Evolutionary conservation across 805 yeast genomes (phyloP).

Genomic region (Kluyveromyces wickerhamii): DNA sequence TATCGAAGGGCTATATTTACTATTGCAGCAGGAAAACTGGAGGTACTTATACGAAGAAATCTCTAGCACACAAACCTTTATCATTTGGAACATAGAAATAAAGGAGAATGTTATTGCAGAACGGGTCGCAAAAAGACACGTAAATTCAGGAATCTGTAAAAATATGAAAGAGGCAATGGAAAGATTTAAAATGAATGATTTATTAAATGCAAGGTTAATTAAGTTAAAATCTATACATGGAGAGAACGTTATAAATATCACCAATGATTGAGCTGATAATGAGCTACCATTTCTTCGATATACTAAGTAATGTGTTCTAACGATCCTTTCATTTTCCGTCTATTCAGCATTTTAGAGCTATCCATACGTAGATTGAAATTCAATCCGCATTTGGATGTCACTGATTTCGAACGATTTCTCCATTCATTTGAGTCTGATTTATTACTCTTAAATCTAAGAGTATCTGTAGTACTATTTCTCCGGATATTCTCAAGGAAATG

Average conservation of each 20-base stretch:
- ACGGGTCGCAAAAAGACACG: slow-evolving; percentile 62
- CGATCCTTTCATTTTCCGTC: not conserved
- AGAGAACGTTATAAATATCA: slow-evolving; percentile 13
- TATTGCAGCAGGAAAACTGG: slow-evolving; percentile 58
- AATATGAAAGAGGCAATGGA: slow-evolving; percentile 42
- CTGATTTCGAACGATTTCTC: not conserved
- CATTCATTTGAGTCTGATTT: not conserved
- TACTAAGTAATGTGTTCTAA: not conserved
- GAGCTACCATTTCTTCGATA: not conserved
- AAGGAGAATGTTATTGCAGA: slow-evolving; percentile 38
- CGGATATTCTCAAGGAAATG: not conserved
- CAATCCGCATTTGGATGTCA: not conserved
- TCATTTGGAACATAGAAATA: slow-evolving; percentile 46
- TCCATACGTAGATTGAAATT: slow-evolving; percentile 1
- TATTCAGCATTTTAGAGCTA: slow-evolving; percentile 4
- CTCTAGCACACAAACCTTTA: slow-evolving; percentile 24
- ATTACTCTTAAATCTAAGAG: not conserved
- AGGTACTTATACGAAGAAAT: slow-evolving; percentile 13
- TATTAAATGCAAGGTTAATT: slow-evolving; percentile 48
- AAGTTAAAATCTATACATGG: slow-evolving; percentile 13
- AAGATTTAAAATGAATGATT: slow-evolving; percentile 50
- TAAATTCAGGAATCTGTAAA: slow-evolving; percentile 45
- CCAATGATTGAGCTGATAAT: slow-evolving; percentile 15
- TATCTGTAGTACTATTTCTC: not conserved
- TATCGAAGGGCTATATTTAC: slow-evolving; percentile 70